phyloP scores from a whole-genome alignment of 1,284 basidiomycete genomes.

The Phylloboletellus chloephorus region DNA sequence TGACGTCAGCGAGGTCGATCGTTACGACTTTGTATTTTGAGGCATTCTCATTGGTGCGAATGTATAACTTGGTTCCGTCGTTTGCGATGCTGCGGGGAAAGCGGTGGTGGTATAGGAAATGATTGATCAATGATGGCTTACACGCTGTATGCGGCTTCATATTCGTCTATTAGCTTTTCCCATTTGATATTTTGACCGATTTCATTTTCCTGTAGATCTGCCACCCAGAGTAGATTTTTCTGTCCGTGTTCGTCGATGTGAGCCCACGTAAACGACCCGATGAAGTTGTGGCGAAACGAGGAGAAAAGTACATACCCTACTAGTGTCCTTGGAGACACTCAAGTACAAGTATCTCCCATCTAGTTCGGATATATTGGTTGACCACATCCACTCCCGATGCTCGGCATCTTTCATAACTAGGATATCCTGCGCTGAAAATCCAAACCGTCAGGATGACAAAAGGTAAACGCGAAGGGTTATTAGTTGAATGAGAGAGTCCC shows the following conservation, averaged over 20 bases:
- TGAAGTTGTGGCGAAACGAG: not conserved
- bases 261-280: not conserved
- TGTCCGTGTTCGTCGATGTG: conserved; percentile 25
- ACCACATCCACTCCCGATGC: conserved; percentile 68
- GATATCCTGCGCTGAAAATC: conserved; percentile 55
- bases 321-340: conserved; percentile 55
- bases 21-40: conserved; percentile 64
- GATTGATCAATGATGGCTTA: conserved; percentile 32
- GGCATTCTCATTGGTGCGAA: conserved; percentile 63
- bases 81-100: conserved; percentile 51
- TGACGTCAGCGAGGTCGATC: conserved; percentile 56
- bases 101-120: conserved; percentile 3
- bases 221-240: conserved; percentile 74
- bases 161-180: conserved; percentile 64
- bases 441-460: conserved; percentile 11
- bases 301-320: conserved; percentile 42
- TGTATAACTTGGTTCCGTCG: conserved; percentile 60
- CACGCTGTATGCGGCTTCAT: conserved; percentile 58
- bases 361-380: conserved; percentile 46
- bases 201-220: conserved; percentile 53
- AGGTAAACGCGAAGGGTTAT: conserved; percentile 4
- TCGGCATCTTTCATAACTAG: conserved; percentile 59
- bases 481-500: conserved; percentile 3
- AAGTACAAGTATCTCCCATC: conserved; percentile 65
- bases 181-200: conserved; percentile 64